Evolutionary conservation across 2,329 filamentous ascomycete species (phyloP).

Genomic region (Paradendryphiella salina): DNA sequence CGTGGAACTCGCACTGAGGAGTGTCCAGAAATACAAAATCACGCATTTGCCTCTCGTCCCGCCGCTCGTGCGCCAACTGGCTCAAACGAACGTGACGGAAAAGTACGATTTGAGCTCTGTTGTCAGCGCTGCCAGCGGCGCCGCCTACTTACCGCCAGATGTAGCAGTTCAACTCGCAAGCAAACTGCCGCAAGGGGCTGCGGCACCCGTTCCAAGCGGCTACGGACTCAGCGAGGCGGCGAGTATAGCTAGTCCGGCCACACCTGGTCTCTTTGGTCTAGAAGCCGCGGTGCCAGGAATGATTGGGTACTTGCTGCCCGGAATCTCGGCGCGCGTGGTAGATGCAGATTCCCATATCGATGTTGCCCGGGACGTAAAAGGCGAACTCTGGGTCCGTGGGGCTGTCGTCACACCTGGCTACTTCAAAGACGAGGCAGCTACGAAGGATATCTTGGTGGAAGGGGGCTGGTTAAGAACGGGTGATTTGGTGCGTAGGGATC

Average conservation of each 20-base stretch:
- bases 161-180: conserved; percentile 34
- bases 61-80: conserved; percentile 35
- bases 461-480: conserved; percentile 36
- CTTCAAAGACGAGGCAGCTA: conserved; percentile 36
- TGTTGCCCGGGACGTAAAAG: conserved; percentile 29
- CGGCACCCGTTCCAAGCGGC: conserved; percentile 29
- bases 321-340: conserved; percentile 36
- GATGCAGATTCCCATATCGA: conserved; percentile 32
- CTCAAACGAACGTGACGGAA: conserved; percentile 30
- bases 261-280: conserved; percentile 34
- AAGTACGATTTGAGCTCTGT: conserved; percentile 37
- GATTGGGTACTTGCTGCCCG: conserved; percentile 37
- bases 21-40: conserved; percentile 34
- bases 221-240: conserved; percentile 40
- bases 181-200: conserved; percentile 33
- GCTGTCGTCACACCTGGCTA: conserved; percentile 39
- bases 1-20: conserved; percentile 30
- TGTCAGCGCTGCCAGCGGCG: conserved; percentile 27
- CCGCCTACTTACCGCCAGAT: conserved; percentile 37
- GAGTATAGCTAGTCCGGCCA: conserved; percentile 30
- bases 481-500: conserved; percentile 35
- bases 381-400: conserved; percentile 36
- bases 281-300: conserved; percentile 25
- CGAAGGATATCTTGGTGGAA: conserved; percentile 35
- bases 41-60: conserved; percentile 34